Percentiles rank a stretch among this genome's conserved stretches.
Evolutionary conservation across 805 yeast genomes (phyloP).

Genomic region (Schizosaccharomyces osmophilus): DNA sequence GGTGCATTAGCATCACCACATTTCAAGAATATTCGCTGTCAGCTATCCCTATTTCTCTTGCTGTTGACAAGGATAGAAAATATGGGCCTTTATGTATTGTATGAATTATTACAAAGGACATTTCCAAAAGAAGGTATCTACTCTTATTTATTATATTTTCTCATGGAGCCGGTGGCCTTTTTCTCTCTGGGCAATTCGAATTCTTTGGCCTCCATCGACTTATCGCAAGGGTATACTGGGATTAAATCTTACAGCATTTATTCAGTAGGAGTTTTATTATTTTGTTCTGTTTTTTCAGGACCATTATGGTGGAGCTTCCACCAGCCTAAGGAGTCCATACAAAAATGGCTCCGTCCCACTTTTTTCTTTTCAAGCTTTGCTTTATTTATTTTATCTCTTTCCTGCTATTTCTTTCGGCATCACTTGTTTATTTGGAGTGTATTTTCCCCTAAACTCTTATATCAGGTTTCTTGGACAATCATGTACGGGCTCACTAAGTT

Average conservation of each 20-base stretch:
- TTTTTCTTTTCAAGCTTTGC: not conserved
- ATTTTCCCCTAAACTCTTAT: conserved; percentile 75
- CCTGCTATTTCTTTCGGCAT: conserved; percentile 53
- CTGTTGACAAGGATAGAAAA: not conserved
- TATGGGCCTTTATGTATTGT: not conserved
- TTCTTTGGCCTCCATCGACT: conserved; percentile 71
- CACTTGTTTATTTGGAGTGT: conserved; percentile 96
- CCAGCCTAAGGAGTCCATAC: conserved; percentile 2
- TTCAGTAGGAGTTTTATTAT: conserved; percentile 54
- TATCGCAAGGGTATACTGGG: conserved; percentile 84
- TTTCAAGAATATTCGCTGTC: not conserved
- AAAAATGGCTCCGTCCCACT: not conserved
- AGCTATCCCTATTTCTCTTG: not conserved
- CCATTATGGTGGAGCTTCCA: conserved; percentile 37
- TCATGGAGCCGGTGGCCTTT: conserved; percentile 53
- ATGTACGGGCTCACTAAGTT: not conserved
- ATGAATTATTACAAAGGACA: not conserved
- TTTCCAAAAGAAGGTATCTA: not conserved
- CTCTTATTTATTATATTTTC: not conserved
- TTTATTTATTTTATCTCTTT: conserved; percentile 12
- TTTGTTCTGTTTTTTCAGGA: conserved; percentile 62
- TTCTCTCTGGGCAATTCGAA: conserved; percentile 80
- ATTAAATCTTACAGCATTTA: conserved; percentile 41
- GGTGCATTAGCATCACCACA: not conserved
- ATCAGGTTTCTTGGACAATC: conserved; percentile 44